Evolutionary conservation across 2,329 filamentous ascomycete genomes (phyloP), one percentile per base, ranked within the genome.

Genomic region (Alternaria rosae): DNA sequence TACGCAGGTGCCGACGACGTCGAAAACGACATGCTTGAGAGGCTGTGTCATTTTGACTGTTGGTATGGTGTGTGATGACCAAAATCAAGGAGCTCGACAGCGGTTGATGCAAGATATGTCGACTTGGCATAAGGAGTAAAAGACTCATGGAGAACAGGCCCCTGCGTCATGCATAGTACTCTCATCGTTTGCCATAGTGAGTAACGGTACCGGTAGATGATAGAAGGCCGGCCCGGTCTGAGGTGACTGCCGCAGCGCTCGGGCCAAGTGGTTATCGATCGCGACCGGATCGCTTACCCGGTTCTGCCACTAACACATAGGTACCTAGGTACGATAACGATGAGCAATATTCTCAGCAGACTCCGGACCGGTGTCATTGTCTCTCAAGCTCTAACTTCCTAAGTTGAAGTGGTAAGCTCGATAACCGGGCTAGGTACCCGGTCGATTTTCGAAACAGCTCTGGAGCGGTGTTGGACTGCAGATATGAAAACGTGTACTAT

Each of bases 1-100:
- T 25, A 65, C 62, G 41, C 62, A 65, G 41, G 62, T 65, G 12
- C 62, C 62, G 45, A 65, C 62, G 23, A 65, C 55, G 52, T 65
- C 62, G 35, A 65, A 65, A 17, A 62, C 59, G 13, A 65, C 62
- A 13, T 65, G 62, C 30, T 65, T 65, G 15, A 17, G 41, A 5
- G 60, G 20, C 20, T 51, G 21, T 10, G 60, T 26, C 60, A 63
- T 63, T 32, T 20, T 52, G 17, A 21, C 10, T 38, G 15, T 21
- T 11, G 21, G 11, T 21, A 25, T 54, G 35, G n/a, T 54, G 25
- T 42, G 35, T 50, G 23, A 21, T 32, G 41, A 35, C 2, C 43
- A 44, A 44, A 25, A 17, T 38, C n/a, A 12, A 43, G 20, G 25
- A 44, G 38, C 25, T 42, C 25, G 20, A 43, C 30, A 42, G 15